Evolutionary conservation across 2,329 filamentous ascomycete species (phyloP).

Genomic region (Sporothrix brasiliensis): DNA sequence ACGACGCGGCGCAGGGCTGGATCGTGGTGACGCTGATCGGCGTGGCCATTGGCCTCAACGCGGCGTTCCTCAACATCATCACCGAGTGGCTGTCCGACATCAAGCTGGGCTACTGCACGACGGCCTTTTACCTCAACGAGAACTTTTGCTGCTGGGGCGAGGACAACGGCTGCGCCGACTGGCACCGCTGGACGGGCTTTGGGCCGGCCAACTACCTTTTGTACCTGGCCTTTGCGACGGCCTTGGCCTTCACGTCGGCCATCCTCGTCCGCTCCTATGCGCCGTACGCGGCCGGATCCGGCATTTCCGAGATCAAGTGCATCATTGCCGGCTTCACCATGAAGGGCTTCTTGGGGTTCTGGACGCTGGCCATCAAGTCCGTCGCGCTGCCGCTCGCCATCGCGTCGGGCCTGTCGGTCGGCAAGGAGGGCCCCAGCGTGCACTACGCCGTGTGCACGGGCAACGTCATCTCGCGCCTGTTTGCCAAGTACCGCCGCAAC

Average conservation of each 20-base stretch:
- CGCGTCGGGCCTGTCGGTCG: slow-evolving; percentile 88
- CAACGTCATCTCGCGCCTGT: slow-evolving; percentile 91
- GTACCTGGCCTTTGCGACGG: slow-evolving; percentile 82
- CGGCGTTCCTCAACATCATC: slow-evolving; percentile 89
- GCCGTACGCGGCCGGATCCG: slow-evolving; percentile 93
- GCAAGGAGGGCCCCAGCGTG: slow-evolving; percentile 97
- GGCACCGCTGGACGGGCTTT: slow-evolving; percentile 85
- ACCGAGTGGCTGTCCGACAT: slow-evolving; percentile 97
- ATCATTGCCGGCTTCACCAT: slow-evolving; percentile 99
- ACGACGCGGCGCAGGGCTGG: slow-evolving; percentile 97
- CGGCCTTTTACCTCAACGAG: slow-evolving; percentile 95
- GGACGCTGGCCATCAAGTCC: slow-evolving; percentile 93
- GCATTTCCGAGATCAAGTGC: slow-evolving; percentile 98
- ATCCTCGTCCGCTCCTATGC: slow-evolving; percentile 87
- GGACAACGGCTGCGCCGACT: slow-evolving; percentile 83
- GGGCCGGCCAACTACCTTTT: slow-evolving; percentile 79
- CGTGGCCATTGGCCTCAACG: slow-evolving; percentile 88
- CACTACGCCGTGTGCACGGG: slow-evolving; percentile 98
- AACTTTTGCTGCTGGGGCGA: slow-evolving; percentile 98
- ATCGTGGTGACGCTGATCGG: slow-evolving; percentile 95
- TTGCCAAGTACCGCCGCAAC: slow-evolving; percentile 88
- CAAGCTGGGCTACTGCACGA: slow-evolving; percentile 93
- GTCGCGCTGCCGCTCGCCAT: slow-evolving; percentile 89
- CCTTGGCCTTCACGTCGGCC: slow-evolving; percentile 82
- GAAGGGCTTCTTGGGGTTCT: slow-evolving; percentile 93